Evolutionary conservation across 257 asterid genomes (phyloP), one percentile per base, ranked within the genome.

Genomic region (Coffea canephora): DNA sequence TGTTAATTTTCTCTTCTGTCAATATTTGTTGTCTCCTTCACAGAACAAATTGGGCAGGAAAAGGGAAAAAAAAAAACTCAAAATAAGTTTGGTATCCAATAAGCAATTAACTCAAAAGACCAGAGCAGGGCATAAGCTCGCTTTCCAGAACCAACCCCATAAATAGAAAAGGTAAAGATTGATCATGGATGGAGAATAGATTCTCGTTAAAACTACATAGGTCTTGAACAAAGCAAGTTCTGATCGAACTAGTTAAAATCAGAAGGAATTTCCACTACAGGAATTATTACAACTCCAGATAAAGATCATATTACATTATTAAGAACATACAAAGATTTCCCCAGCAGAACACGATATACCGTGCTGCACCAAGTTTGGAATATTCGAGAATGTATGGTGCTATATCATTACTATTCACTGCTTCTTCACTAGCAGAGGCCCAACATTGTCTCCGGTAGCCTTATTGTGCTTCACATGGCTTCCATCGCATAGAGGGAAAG

Each of bases 401-500:
- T 57, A 71, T 61, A 79, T 49, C 48, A 31, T 23, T 71, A 65
- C 13, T 39, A 75, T 74, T 83, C 45, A 88, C 89, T 91, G 59
- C 84, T 88, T 93, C 91, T 95, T 95, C 87, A 95, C 81, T 80
- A 95, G 93, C 89, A 95, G 80, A 71, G 99, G 98, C 59, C 99
- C 99, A 74, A 95, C 98, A 7, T 93, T 95, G 79, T 95, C 99
- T n/a, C 97, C 98, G 0, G 88, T 90, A 8, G 91, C 97, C 87
- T 95, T 95, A 78, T 95, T 95, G 91, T 95, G 99, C 86, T 95
- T 95, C 87, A 91, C 83, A 52, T 95, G 99, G 71, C 84, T 76
- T 81, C 98, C 99, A 65, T 95, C 97, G 67, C 99, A 95, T n/a
- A 95, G 80, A 6, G 98, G 99, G 77, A 95, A 95, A 1, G 96